Evolutionary conservation across 805 yeast species (phyloP).

Genomic region (Lipomyces sp.): DNA sequence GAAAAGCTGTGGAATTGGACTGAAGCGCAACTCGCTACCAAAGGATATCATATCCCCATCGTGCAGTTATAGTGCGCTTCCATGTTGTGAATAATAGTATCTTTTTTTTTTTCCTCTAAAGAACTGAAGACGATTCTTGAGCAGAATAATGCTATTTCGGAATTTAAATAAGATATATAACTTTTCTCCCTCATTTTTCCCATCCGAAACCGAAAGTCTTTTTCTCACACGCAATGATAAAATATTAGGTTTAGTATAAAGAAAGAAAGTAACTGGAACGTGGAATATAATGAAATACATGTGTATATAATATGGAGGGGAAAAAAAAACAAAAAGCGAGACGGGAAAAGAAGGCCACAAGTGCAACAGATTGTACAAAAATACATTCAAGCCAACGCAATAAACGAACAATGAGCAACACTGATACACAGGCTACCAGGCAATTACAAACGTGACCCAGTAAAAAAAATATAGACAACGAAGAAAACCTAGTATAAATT

Average conservation of each 20-base stretch:
- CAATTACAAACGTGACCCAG: background rate
- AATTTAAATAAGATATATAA: background rate
- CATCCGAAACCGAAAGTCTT: background rate
- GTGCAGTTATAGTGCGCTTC: background rate
- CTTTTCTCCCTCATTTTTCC: constrained; percentile 5
- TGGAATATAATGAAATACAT: background rate
- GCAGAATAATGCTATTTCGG: background rate
- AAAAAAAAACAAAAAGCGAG: background rate
- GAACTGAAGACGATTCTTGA: background rate
- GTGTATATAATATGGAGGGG: background rate
- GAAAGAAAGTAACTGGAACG: constrained; percentile 10
- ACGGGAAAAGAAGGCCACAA: constrained; percentile 4
- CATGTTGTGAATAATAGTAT: background rate
- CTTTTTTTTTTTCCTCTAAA: too few species aligned
- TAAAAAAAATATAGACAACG: constrained; percentile 6
- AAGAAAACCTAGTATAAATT: background rate
- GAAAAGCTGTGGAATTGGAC: constrained; percentile 32
- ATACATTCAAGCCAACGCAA: constrained; percentile 5
- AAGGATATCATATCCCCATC: constrained; percentile 15
- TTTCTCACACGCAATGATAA: constrained; percentile 3
- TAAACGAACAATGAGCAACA: constrained; percentile 6
- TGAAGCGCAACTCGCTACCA: constrained; percentile 19
- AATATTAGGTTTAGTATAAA: background rate
- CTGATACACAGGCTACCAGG: background rate
- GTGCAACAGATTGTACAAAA: constrained; percentile 5